Conservation (phyloP, 345 rosid species). For the Trapa incisa region DNA sequence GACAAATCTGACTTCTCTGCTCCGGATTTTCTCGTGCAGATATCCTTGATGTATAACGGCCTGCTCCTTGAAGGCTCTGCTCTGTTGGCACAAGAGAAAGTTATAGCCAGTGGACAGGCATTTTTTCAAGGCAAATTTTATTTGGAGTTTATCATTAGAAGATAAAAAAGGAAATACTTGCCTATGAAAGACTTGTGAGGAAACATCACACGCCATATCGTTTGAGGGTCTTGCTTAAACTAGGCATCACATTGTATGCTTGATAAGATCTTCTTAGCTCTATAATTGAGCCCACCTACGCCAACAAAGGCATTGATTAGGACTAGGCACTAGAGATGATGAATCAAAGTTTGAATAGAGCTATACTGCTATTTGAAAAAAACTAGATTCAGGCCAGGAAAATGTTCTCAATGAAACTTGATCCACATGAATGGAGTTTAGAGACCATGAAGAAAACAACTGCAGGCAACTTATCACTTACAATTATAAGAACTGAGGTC, state of each 20-base stretch:
- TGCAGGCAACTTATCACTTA: constrained; percentile 20
- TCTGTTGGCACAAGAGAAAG: background rate
- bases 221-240: constrained; percentile 75
- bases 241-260: constrained; percentile 94
- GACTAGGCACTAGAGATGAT: background rate
- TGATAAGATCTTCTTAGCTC: constrained; percentile 93
- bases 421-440: background rate
- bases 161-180: background rate
- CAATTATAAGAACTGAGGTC: constrained; percentile 80
- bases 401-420: background rate
- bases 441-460: background rate
- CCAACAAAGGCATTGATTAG: background rate
- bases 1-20: background rate
- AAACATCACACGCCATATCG: constrained; percentile 55
- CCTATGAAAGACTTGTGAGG: constrained; percentile 7
- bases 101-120: background rate
- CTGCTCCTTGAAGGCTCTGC: background rate
- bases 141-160: background rate
- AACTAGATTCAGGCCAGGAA: background rate
- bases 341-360: background rate
- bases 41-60: background rate
- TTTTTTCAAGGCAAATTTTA: background rate
- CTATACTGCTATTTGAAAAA: background rate
- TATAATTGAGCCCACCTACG: constrained; percentile 90
- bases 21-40: background rate